phyloP scores from a whole-genome alignment of 495 filamentous ascomycete species.

The Podospora bellae-mahoneyi region DNA sequence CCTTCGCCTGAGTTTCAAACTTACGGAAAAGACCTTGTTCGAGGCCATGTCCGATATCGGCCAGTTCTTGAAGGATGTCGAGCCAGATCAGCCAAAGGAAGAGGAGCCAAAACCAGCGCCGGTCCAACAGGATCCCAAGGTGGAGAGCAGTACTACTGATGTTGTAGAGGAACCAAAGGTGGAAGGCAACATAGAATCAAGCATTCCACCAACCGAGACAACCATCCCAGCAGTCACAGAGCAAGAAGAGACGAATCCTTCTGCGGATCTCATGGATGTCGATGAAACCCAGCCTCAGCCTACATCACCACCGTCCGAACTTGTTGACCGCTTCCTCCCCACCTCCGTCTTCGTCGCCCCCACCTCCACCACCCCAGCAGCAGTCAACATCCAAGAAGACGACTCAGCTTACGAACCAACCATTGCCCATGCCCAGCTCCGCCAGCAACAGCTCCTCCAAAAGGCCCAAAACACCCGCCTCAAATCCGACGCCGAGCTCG shows the following conservation, averaged over 20 bases:
- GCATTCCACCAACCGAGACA: conserved; percentile 2
- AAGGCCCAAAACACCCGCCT: conserved; percentile 65
- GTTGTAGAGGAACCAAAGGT: conserved; percentile 10
- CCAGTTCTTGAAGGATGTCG: conserved; percentile 58
- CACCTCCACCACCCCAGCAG: conserved; percentile 65
- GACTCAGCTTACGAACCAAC: conserved; percentile 79
- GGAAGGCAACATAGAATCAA: background rate
- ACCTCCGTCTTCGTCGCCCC: conserved; percentile 76
- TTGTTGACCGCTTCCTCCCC: conserved; percentile 38
- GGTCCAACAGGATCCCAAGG: conserved; percentile 21
- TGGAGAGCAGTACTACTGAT: conserved; percentile 17
- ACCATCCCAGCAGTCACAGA: conserved; percentile 9
- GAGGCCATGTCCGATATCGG: conserved; percentile 80
- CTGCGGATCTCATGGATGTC: conserved; percentile 24
- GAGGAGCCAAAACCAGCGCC: conserved; percentile 19
- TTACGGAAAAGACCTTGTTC: conserved; percentile 73
- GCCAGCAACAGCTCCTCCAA: conserved; percentile 67
- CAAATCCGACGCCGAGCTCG: conserved; percentile 64
- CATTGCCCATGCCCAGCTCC: conserved; percentile 77
- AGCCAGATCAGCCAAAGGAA: conserved; percentile 23
- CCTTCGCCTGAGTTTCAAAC: conserved; percentile 70
- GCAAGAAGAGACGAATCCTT: conserved; percentile 2
- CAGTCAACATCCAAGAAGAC: conserved; percentile 60
- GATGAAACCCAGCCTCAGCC: conserved; percentile 11
- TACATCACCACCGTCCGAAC: background rate